Evolutionary conservation across 257 asterid genomes (phyloP).

Genomic region (Jaltomata sinuosa): DNA sequence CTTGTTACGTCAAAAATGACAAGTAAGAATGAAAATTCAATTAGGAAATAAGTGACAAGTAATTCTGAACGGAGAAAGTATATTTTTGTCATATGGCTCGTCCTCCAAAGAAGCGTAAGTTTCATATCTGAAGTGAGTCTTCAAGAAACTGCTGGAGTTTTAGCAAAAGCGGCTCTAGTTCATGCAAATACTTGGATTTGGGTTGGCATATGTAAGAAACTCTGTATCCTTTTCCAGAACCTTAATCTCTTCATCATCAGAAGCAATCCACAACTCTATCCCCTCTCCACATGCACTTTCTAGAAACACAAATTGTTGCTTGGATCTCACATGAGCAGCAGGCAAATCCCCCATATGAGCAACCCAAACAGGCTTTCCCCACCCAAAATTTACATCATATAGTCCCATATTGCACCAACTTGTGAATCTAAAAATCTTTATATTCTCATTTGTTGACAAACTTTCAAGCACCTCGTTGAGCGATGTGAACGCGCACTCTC

Average conservation of each 20-base stretch:
- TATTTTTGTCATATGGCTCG: too few species aligned
- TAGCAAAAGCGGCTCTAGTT: too few species aligned
- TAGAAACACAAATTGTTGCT: background rate
- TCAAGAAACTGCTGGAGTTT: too few species aligned
- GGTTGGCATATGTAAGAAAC: constrained; percentile 12
- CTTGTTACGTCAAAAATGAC: too few species aligned
- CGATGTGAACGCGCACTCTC: background rate
- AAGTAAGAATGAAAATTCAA: too few species aligned
- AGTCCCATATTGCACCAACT: background rate
- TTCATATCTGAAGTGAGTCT: too few species aligned
- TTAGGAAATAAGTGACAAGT: too few species aligned
- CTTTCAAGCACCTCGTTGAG: constrained; percentile 1
- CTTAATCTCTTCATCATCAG: background rate
- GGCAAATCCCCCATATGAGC: background rate
- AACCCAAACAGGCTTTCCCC: constrained; percentile 13
- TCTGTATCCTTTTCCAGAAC: constrained; percentile 11
- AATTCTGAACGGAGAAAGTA: too few species aligned
- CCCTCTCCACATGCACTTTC: background rate
- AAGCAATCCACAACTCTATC: background rate
- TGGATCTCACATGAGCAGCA: background rate
- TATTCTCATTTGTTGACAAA: constrained; percentile 2
- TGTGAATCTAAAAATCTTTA: background rate
- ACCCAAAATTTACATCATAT: background rate
- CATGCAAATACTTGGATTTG: constrained; percentile 12
- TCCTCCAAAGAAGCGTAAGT: too few species aligned